These are phyloP conservation scores for Aphanocladium album DNA, from an alignment of 2,329 filamentous ascomycete genomes.

Conservation along the genomic window DNA sequence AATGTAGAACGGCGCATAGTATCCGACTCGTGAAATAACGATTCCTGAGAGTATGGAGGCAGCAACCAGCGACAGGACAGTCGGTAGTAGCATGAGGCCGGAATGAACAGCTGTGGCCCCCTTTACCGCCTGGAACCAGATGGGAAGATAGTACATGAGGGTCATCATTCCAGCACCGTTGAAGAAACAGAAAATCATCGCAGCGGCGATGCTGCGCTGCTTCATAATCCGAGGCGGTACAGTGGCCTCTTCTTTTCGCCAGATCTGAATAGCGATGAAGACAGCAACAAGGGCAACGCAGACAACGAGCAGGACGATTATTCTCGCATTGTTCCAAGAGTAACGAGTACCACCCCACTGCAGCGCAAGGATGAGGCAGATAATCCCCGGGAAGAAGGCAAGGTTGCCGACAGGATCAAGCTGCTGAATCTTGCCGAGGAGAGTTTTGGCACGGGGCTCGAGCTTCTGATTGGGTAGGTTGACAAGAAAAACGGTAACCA, in stretches of 20 bases:
- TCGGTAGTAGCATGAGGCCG: constrained; percentile 29
- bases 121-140: constrained; percentile 32
- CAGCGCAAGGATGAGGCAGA: constrained; percentile 41
- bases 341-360: constrained; percentile 37
- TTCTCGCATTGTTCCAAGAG: constrained; percentile 25
- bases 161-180: constrained; percentile 22
- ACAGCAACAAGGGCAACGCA: constrained; percentile 22
- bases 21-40: constrained; percentile 27
- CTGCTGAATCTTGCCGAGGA: constrained; percentile 13
- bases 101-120: constrained; percentile 26
- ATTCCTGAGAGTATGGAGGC: constrained; percentile 23
- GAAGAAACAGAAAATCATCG: constrained; percentile 17
- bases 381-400: constrained; percentile 18
- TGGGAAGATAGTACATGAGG: constrained; percentile 27
- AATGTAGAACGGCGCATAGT: constrained; percentile 31
- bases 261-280: constrained; percentile 30
- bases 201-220: constrained; percentile 25
- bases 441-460: not conserved
- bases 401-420: constrained; percentile 21
- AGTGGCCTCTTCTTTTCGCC: constrained; percentile 28
- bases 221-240: constrained; percentile 31
- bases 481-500: constrained; percentile 24
- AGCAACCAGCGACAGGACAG: constrained; percentile 25
- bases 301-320: constrained; percentile 29
- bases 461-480: not conserved